Evolutionary conservation across 2,329 filamentous ascomycete species (phyloP).

Genomic region (Aureobasidium sp.): DNA sequence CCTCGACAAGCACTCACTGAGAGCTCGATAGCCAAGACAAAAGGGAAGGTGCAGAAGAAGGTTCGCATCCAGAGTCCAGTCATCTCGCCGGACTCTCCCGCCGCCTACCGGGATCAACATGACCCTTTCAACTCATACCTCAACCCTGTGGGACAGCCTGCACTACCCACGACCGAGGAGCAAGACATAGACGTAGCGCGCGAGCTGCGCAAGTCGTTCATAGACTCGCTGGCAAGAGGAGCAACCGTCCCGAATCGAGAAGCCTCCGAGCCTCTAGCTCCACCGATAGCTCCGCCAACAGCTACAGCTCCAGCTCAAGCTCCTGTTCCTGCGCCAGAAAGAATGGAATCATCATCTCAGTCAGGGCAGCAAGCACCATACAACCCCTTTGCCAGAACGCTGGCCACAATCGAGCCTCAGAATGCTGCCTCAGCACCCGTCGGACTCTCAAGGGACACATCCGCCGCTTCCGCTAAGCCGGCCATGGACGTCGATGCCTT

Average conservation of each 20-base stretch:
- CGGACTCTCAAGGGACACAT: background rate
- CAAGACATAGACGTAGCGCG: background rate
- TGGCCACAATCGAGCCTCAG: constrained; percentile 24
- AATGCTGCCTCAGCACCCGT: constrained; percentile 7
- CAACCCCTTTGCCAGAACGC: constrained; percentile 30
- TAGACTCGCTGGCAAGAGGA: constrained; percentile 3
- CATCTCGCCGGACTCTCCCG: constrained; percentile 8
- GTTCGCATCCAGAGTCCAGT: constrained; percentile 13
- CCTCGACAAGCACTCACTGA: background rate
- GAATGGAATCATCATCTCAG: background rate
- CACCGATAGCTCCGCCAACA: background rate
- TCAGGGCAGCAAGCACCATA: constrained; percentile 23
- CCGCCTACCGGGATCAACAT: constrained; percentile 8
- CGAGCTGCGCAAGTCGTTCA: constrained; percentile 12
- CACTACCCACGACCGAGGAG: background rate
- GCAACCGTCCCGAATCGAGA: background rate
- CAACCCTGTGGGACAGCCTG: constrained; percentile 5
- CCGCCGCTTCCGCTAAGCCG: constrained; percentile 22
- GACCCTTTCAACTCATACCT: constrained; percentile 9
- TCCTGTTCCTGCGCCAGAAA: background rate
- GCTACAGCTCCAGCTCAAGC: background rate
- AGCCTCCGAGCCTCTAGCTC: background rate
- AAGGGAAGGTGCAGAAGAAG: constrained; percentile 13
- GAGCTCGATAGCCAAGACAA: constrained; percentile 4
- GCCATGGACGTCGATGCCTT: constrained; percentile 70